Evolutionary conservation across 2,329 filamentous ascomycete species (phyloP), one percentile per base, ranked within the genome.

Genomic region (Scedosporium apiospermum): DNA sequence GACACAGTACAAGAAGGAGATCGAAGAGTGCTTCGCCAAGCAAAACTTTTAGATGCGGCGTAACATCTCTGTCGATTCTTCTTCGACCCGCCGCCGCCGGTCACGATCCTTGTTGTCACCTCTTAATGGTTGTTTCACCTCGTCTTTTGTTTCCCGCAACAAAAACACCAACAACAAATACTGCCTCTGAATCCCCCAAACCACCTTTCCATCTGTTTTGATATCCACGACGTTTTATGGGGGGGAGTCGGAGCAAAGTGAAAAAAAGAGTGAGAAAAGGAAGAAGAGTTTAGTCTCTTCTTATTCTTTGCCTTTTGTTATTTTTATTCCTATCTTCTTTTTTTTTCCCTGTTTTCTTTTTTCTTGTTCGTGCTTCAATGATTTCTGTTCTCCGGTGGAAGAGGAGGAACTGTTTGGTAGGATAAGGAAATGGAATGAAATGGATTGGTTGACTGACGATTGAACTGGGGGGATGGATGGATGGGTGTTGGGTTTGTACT

Each of bases 1-100:
- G 67, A 77, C 80, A 44, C 75, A 73, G 60, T 85, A 82, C 69
- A 75, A 76, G 68, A 75, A 77, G 69, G 75, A 84, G 62, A 84
- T 86, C 61, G 69, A 76, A n/a, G 73, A 75, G 53, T 71, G 71
- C 63, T 68, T 77, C 30, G 60, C 60, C 26, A 55, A 62, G 60
- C 46, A 55, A 21, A 49, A 49, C 42, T 34, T 23, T 21, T 49
- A 34, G 21, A 55, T 38, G 9, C 34, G 34, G 34, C 4, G 34
- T 9, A 38, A 38, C 34, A 38, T 6, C 10, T 12, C 34, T 38
- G 34, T 38, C 10, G 34, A 38, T 38, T 38, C 34, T 38, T 38
- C 34, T 4, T 9, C 10, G 34, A 38, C 12, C 34, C 34, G 10
- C 30, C 30, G 30, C 30, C 30, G 34, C 34, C 34, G 34, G 34